Base-by-base conservation (phyloP, 2,329 filamentous ascomycete genomes). In the Colletotrichum sp. region DNA sequence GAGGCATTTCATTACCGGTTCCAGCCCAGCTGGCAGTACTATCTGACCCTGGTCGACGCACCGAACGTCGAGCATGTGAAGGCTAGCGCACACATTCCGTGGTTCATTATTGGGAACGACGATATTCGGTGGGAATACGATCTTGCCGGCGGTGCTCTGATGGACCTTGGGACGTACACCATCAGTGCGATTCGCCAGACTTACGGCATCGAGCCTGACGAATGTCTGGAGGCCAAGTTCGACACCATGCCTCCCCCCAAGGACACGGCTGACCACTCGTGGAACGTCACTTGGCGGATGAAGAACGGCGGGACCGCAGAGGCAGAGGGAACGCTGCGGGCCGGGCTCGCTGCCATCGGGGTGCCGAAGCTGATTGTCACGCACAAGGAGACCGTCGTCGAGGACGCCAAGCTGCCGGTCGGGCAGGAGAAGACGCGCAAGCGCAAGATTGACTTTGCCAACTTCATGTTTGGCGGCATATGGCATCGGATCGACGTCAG, bases 1-100 rank as follows among this genome's bases (percentile, higher is more conserved):
- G 90, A 92, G 81, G 90, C 89, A 5, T 87, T 89, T 73, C 89
- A 91, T 78, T 84, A 85, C 75, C 83, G 85, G 30, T 91, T 91
- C 79, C 86, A 89, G 75, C 90, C 89, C 1, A 83, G 85, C 3
- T 89, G 86, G 84, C 81, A 84, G 26, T 79, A 78, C 3, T 89
- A 90, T 79, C 75, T 87, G 70, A 75, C 81, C 2, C 72, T 85
- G 7, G 75, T 90, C 8, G 83, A 86, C 69, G 83, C 80, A 8
- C 79, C 80, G 6, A 84, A 84, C 52, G 83, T 89, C 5, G 82
- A 78, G 12, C 82, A 83, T 26, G 86, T 84, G 24, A 73, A 81
- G 15, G 78, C 84, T 13, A 72, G 70, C 16, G 77, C 82, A n/a
- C 79, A 72, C 60, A 64, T 86, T 0, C 85, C 85, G 0, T 79